Base-by-base conservation (phyloP, 2,329 filamentous ascomycete genomes). In the Zymoseptoria tritici region DNA sequence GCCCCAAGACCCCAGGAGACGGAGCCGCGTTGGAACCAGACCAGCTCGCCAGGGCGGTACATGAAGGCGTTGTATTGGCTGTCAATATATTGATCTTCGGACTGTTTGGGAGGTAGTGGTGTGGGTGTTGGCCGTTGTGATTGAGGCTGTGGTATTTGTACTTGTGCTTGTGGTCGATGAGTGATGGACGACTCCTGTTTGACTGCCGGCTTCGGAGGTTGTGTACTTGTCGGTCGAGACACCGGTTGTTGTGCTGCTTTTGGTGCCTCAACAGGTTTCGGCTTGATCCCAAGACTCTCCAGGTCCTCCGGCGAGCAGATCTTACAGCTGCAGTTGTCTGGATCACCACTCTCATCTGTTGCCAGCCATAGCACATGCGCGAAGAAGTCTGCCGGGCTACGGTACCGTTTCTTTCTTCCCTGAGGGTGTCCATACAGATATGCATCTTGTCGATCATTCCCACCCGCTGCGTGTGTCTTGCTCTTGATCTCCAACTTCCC, bases 391-490 rank as follows among this genome's bases (percentile, higher is more conserved):
- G 77, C 78, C 0, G 83, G 82, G 66, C 81, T 85, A 57, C 83
- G 73, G 68, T 80, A 85, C 54, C 82, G 77, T 71, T 84, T 84
- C 69, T 78, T 80, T 19, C 79, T 76, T 16, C 82, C 83, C 52
- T 77, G 73, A 2, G 82, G 83, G 67, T 85, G 82, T 20, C 83
- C 83, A 68, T 85, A 85, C 5, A 85, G 75, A 64, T 85, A 85
- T 31, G 81, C 81, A 67, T 85, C 83, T 65, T 83, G 80, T 57
- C 82, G 73, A 67, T 83, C 80, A 62, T 79, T 80, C 9, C 76
- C 78, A 36, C 78, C 80, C 42, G 75, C 77, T 6, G 76, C 78
- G 68, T 80, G 76, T 56, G 76, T 80, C 70, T 79, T 77, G 69
- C 76, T 73, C 64, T 77, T 75, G 62, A 81, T 79, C 29, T 77